phyloP scores from a whole-genome alignment of 768 basidiomycete genomes.

The Termitomyces sp. region DNA sequence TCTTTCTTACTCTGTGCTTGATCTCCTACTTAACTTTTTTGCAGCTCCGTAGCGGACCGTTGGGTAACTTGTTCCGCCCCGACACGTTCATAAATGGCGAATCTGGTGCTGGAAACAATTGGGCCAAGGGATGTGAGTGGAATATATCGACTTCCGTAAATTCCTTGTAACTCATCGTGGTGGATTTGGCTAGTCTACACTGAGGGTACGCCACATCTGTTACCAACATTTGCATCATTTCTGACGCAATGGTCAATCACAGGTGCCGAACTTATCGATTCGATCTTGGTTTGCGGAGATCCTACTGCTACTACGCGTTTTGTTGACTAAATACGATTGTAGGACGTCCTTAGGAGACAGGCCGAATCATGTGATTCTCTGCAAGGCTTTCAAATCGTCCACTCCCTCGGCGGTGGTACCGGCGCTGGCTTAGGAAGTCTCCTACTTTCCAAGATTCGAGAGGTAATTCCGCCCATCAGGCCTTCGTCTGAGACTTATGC shows the following conservation, averaged over 20 bases:
- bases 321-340: constrained; percentile 3
- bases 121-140: constrained; percentile 88
- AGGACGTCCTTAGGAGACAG: constrained; percentile 80
- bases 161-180: constrained; percentile 7
- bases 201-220: constrained; percentile 53
- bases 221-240: background rate
- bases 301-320: background rate
- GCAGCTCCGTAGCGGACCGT: constrained; percentile 64
- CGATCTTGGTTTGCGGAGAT: constrained; percentile 54
- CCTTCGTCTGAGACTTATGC: constrained; percentile 5
- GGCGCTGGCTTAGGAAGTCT: constrained; percentile 85
- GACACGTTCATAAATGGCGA: constrained; percentile 76
- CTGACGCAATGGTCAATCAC: background rate
- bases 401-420: constrained; percentile 90
- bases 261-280: constrained; percentile 91
- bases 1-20: constrained; percentile 2
- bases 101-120: constrained; percentile 84
- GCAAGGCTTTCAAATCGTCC: constrained; percentile 89
- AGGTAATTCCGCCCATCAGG: constrained; percentile 37
- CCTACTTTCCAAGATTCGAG: constrained; percentile 77
- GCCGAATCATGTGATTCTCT: constrained; percentile 80
- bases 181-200: constrained; percentile 63
- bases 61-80: constrained; percentile 81
- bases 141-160: background rate
- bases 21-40: constrained; percentile 4